Evolutionary conservation across 306 rosid genomes (phyloP).

Genomic region (Castanea crenata): DNA sequence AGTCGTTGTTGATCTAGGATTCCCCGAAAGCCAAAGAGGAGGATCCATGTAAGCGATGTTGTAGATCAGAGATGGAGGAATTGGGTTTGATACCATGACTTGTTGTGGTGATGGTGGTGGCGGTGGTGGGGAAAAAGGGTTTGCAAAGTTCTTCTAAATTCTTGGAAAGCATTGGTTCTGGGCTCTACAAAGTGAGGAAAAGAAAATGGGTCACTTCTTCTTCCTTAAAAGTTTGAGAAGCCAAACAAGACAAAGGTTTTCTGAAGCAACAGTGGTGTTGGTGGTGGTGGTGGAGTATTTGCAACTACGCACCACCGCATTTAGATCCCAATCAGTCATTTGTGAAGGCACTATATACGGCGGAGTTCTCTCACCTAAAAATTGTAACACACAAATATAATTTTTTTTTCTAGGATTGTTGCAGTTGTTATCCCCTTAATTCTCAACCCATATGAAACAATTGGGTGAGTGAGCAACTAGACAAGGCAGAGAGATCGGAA

Average conservation of each 20-base stretch:
- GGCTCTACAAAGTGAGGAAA: constrained; percentile 45
- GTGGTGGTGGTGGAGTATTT: constrained; percentile 14
- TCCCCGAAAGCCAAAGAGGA: constrained; percentile 23
- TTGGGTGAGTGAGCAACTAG: constrained; percentile 3
- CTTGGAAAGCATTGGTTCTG: constrained; percentile 39
- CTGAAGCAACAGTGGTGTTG: background rate
- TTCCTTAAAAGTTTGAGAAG: constrained; percentile 25
- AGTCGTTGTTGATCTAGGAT: constrained; percentile 24
- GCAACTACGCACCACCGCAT: constrained; percentile 69
- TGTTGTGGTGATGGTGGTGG: background rate
- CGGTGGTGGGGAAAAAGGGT: constrained; percentile 37
- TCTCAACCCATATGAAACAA: constrained; percentile 2
- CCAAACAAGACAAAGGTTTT: constrained; percentile 29
- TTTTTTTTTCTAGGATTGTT: background rate
- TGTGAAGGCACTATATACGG: background rate
- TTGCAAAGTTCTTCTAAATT: constrained; percentile 42
- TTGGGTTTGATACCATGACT: constrained; percentile 27
- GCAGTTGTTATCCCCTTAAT: background rate
- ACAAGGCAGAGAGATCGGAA: constrained; percentile 8
- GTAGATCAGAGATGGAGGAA: constrained; percentile 33
- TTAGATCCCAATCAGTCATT: constrained; percentile 78
- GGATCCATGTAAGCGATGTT: constrained; percentile 15
- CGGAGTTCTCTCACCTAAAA: background rate
- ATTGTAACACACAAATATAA: background rate
- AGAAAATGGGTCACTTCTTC: constrained; percentile 32